Evolutionary conservation across 345 rosid species (phyloP).

Genomic region (Murraya koenigii): DNA sequence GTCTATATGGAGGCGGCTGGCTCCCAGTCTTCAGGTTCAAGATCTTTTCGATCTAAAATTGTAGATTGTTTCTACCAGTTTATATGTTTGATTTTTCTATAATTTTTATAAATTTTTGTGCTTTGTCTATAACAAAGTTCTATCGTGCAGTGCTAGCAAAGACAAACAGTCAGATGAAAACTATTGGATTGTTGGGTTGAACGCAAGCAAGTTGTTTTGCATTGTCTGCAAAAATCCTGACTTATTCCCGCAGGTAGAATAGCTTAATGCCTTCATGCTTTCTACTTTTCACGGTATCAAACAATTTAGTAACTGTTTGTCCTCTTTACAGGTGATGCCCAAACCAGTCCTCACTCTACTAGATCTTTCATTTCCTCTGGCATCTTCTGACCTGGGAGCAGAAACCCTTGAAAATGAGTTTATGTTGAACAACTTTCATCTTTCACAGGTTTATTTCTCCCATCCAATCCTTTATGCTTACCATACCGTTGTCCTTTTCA

Average conservation of each 20-base stretch:
- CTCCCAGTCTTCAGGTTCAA: constrained; percentile 88
- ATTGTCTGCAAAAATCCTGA: constrained; percentile 70
- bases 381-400: constrained; percentile 91
- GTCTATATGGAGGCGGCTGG: constrained; percentile 91
- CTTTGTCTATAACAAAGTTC: constrained; percentile 9
- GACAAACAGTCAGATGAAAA: constrained; percentile 69
- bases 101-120: not conserved
- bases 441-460: constrained; percentile 54
- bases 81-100: not conserved
- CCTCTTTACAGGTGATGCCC: constrained; percentile 69
- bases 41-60: constrained; percentile 16
- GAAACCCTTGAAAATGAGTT: constrained; percentile 91
- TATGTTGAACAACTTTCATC: constrained; percentile 57
- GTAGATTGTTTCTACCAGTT: not conserved
- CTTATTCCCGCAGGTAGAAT: constrained; percentile 70
- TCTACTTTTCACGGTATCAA: constrained; percentile 1
- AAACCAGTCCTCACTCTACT: constrained; percentile 76
- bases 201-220: constrained; percentile 63
- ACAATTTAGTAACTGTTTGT: constrained; percentile 11
- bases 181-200: constrained; percentile 90
- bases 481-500: not conserved
- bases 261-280: not conserved
- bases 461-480: not conserved
- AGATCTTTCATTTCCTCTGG: constrained; percentile 70
- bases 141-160: constrained; percentile 53